These are phyloP conservation scores for Suillus spraguei DNA, from an alignment of 768 basidiomycete species.

Conservation along the genomic window DNA sequence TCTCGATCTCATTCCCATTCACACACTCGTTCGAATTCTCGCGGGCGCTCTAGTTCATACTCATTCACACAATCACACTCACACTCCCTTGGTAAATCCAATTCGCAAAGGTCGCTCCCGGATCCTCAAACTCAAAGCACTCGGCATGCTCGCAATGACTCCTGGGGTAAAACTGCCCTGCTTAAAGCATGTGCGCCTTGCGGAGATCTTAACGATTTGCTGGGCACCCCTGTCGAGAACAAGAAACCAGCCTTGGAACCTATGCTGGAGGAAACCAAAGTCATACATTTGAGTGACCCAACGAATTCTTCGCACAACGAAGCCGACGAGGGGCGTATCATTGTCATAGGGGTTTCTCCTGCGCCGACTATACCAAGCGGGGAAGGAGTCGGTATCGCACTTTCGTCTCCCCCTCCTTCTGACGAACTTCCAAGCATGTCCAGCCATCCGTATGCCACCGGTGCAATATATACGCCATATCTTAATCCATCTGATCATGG, in stretches of 20 bases:
- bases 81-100: conserved; percentile 38
- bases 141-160: conserved; percentile 39
- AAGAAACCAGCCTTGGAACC: conserved; percentile 18
- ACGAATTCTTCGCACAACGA: neutral
- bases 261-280: conserved; percentile 26
- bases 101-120: conserved; percentile 35
- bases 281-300: conserved; percentile 14
- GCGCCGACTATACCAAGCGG: conserved; percentile 29
- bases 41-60: conserved; percentile 25
- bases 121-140: conserved; percentile 17
- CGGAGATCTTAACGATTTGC: conserved; percentile 28
- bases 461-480: conserved; percentile 21
- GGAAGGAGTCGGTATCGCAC: conserved; percentile 44
- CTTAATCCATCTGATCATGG: neutral
- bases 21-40: conserved; percentile 21
- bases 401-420: conserved; percentile 37
- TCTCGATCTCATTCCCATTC: conserved; percentile 33
- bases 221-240: conserved; percentile 25
- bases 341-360: conserved; percentile 28
- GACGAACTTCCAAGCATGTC: conserved; percentile 29
- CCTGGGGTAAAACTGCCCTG: conserved; percentile 40
- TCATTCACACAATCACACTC: conserved; percentile 37
- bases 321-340: conserved; percentile 9
- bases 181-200: conserved; percentile 37
- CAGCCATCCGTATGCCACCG: conserved; percentile 41